Conservation (phyloP, 1,139 yeast species). For the Candida dubliniensis region DNA sequence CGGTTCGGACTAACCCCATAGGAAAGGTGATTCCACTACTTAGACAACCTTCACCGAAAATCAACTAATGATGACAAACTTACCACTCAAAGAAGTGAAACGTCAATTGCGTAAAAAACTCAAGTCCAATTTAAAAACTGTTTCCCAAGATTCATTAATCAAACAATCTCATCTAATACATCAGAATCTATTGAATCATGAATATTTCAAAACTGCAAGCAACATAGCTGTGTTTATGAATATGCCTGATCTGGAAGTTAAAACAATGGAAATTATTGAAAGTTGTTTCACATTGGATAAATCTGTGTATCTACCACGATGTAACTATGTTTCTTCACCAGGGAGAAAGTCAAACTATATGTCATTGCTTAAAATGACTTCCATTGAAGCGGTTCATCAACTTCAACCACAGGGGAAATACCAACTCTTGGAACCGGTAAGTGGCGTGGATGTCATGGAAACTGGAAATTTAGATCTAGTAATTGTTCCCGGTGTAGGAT, state of each 20-base stretch:
- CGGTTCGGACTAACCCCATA: too few species aligned
- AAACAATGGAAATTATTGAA: constrained; percentile 51
- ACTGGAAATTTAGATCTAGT: constrained; percentile 62
- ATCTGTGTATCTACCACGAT: constrained; percentile 52
- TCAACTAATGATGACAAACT: neutral
- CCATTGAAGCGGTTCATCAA: constrained; percentile 39
- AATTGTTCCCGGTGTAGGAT: constrained; percentile 85
- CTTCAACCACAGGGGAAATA: constrained; percentile 71
- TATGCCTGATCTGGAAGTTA: constrained; percentile 64
- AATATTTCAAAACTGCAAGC: constrained; percentile 43
- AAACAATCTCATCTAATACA: constrained; percentile 27
- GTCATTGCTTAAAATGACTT: constrained; percentile 53
- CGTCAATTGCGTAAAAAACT: constrained; percentile 21
- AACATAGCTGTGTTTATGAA: constrained; percentile 63
- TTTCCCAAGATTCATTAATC: constrained; percentile 17
- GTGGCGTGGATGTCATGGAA: constrained; percentile 36
- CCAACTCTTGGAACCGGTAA: constrained; percentile 64
- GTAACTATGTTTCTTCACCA: constrained; percentile 24
- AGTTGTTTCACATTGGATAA: constrained; percentile 48
- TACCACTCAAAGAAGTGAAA: constrained; percentile 16
- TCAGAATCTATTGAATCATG: constrained; percentile 28
- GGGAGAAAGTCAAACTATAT: constrained; percentile 48
- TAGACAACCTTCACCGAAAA: too few species aligned
- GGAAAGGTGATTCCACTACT: too few species aligned
- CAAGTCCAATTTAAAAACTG: constrained; percentile 17